Evolutionary conservation across 495 filamentous ascomycete genomes (phyloP).

Genomic region (Cladorrhinum samala): DNA sequence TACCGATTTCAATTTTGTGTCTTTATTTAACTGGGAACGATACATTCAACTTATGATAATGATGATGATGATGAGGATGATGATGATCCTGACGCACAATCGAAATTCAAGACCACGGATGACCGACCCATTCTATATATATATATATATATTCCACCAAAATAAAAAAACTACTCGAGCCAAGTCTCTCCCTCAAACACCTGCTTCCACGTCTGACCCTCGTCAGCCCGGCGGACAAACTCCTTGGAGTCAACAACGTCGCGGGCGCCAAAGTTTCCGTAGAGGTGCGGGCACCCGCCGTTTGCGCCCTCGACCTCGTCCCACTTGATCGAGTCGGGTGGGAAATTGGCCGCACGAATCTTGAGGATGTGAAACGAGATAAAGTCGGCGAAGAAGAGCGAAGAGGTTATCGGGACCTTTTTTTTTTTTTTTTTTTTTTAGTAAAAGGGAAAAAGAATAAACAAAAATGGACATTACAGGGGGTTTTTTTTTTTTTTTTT

Average conservation of each 20-base stretch:
- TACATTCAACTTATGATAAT: no score
- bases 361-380: constrained; percentile 40
- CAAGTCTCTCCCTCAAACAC: constrained; percentile 24
- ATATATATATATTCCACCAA: no score
- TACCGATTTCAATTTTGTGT: no score
- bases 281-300: constrained; percentile 40
- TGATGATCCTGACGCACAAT: no score
- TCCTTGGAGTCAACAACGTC: constrained; percentile 30
- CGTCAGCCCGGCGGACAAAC: constrained; percentile 21
- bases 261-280: constrained; percentile 40
- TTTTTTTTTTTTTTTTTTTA: neutral
- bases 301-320: constrained; percentile 29
- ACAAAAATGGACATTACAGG: neutral
- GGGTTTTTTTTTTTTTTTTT: no score
- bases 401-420: constrained; percentile 43
- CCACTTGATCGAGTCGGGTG: constrained; percentile 32
- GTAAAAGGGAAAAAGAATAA: neutral
- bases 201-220: constrained; percentile 33
- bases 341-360: constrained; percentile 23
- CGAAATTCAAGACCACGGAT: no score
- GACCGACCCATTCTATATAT: no score
- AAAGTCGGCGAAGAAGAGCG: constrained; percentile 38
- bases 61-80: no score
- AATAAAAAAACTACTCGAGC: constrained; percentile 14
- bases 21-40: no score